Percentiles rank a stretch among this genome's conserved stretches.
Evolutionary conservation across 352 stramenopile species (phyloP).

Genomic region (Saprolegnia parasitica): DNA sequence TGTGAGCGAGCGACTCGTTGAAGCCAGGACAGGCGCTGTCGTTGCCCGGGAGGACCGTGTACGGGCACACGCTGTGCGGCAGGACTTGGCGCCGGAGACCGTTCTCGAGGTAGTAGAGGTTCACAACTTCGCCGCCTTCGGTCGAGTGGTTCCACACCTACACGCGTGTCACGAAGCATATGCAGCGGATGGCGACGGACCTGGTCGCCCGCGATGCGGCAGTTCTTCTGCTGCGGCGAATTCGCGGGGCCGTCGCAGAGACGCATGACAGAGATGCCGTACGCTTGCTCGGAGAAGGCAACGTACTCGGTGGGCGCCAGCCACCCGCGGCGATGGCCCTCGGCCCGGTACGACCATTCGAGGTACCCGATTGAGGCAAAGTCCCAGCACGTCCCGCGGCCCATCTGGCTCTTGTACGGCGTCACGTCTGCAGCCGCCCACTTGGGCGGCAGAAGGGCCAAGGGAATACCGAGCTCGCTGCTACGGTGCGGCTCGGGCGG

Average conservation of each 20-base stretch:
- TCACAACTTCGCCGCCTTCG: constrained; percentile 44
- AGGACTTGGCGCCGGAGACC: constrained; percentile 42
- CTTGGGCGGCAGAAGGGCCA: constrained; percentile 42
- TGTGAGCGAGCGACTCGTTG: constrained; percentile 32
- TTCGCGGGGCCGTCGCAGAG: constrained; percentile 45
- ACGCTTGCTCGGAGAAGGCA: constrained; percentile 57
- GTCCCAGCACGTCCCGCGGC: constrained; percentile 62
- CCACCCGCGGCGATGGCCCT: constrained; percentile 49
- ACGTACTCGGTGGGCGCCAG: constrained; percentile 51
- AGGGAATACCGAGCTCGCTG: constrained; percentile 2
- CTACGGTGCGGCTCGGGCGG: neutral
- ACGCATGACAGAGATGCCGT: constrained; percentile 50
- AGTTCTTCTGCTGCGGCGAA: constrained; percentile 59
- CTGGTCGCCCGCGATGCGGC: constrained; percentile 50
- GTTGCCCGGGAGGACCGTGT: constrained; percentile 39
- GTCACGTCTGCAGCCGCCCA: constrained; percentile 49
- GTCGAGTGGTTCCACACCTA: constrained; percentile 42
- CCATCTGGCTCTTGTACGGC: constrained; percentile 58
- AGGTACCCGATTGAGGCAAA: constrained; percentile 51
- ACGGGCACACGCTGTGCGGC: constrained; percentile 44
- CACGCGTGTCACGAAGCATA: neutral
- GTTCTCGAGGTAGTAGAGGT: constrained; percentile 57
- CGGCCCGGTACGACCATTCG: constrained; percentile 55
- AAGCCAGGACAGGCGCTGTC: constrained; percentile 43
- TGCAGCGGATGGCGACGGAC: neutral